Conservation (phyloP, 257 asterid species). For the Verbena officinalis region DNA sequence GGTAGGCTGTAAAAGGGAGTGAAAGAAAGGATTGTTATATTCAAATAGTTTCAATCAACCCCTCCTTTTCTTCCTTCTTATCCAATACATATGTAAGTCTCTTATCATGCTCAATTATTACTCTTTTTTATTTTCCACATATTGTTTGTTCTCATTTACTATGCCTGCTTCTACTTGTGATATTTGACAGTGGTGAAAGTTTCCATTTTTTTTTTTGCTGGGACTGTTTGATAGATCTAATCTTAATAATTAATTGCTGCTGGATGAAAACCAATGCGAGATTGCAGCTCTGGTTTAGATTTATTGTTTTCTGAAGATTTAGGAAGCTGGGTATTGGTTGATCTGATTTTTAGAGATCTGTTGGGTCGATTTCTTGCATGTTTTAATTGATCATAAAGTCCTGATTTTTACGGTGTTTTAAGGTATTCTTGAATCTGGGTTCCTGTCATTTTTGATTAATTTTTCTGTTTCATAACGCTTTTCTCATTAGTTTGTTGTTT, state of each 20-base stretch:
- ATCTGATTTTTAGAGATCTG: slow-evolving; percentile 72
- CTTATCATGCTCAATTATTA: slow-evolving; percentile 8
- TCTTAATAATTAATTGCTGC: slow-evolving; percentile 21
- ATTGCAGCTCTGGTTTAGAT: slow-evolving; percentile 38
- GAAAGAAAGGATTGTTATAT: slow-evolving; percentile 42
- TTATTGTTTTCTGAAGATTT: slow-evolving; percentile 31
- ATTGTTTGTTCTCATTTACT: slow-evolving; percentile 6
- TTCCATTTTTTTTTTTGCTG: background rate
- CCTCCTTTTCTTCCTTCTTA: slow-evolving; percentile 45
- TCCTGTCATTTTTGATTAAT: slow-evolving; percentile 29
- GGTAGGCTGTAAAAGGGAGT: slow-evolving; percentile 39
- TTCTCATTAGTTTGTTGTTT: slow-evolving; percentile 25
- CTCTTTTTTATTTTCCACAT: background rate
- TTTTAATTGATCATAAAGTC: slow-evolving; percentile 40
- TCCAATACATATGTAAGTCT: slow-evolving; percentile 67
- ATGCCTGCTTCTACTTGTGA: slow-evolving; percentile 15
- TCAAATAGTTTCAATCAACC: slow-evolving; percentile 44
- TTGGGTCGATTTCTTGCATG: slow-evolving; percentile 33
- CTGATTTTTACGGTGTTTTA: slow-evolving; percentile 32
- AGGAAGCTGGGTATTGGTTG: slow-evolving; percentile 44
- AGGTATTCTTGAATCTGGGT: slow-evolving; percentile 37
- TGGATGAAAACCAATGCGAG: slow-evolving; percentile 45
- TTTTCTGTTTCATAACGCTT: slow-evolving; percentile 25
- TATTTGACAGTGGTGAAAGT: slow-evolving; percentile 21
- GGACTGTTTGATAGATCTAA: slow-evolving; percentile 51